Base-by-base conservation (phyloP, 1,139 yeast species). In the Sugiyamaella novakii region DNA sequence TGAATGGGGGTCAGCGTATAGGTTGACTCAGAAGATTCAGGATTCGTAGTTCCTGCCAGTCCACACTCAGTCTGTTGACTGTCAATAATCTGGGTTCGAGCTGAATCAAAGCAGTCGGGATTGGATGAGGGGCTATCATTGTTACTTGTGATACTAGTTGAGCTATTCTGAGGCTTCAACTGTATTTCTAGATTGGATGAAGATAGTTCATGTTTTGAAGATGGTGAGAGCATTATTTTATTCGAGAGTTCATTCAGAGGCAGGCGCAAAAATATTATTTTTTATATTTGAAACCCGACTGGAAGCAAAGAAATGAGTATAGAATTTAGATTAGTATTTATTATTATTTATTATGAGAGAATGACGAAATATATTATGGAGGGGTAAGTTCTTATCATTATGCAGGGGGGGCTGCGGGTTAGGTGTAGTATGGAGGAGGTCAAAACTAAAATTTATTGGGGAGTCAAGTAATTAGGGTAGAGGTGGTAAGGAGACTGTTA, bases 1-100 rank as follows among this genome's bases (percentile, higher is more conserved):
- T 42, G 46, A 19, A 42, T 42, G 6, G 46, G 46, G 5, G 46
- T 42, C n/a, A 33, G 46, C n/a, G 40, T 27, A 33, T 29, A 37
- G 2, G 30, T 27, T 17, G 18, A 5, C 15, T 38, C 42, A 3
- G 40, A 36, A n/a, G n/a, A n/a, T n/a, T n/a, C n/a, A n/a, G n/a
- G n/a, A n/a, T n/a, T n/a, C n/a, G n/a, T n/a, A n/a, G n/a, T n/a
- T n/a, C 11, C 4, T 33, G 11, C 24, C 19, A 3, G 21, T 33
- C 17, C 25, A 12, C 27, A n/a, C 10, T 34, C 27, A 34, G 6
- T 24, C 38, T n/a, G 15, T 7, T 38, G 31, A n/a, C 24, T 38
- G 11, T 38, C 40, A n/a, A 24, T 27, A n/a, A 17, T 21, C 15
- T 27, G 14, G 7, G 29, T 36, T 3, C 6, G 14, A 27, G 40